phyloP scores from a whole-genome alignment of 306 rosid species.

The Lathyrus tuberosus region DNA sequence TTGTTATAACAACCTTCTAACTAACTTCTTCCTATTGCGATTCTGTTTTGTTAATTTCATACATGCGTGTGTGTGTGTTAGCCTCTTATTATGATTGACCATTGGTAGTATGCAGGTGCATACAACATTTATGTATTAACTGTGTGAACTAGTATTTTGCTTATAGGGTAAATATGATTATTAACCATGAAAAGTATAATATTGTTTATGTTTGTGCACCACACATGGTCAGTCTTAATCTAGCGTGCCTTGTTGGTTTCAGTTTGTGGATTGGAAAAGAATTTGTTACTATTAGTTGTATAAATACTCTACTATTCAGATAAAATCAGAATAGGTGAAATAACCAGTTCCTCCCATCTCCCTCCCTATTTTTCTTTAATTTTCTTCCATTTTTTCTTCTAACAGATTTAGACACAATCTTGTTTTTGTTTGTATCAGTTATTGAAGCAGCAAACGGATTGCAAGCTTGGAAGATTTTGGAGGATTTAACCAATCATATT shows the following conservation, averaged over 20 bases:
- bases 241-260: background rate
- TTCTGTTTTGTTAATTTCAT: too few species aligned
- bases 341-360: background rate
- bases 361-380: background rate
- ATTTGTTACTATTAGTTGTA: background rate
- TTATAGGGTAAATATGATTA: too few species aligned
- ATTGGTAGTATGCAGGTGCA: too few species aligned
- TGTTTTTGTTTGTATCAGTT: conserved; percentile 49
- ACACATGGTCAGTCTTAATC: background rate
- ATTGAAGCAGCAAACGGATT: conserved; percentile 77
- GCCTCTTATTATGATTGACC: too few species aligned
- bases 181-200: too few species aligned
- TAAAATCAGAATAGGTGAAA: background rate
- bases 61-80: too few species aligned
- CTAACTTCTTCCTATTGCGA: too few species aligned
- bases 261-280: background rate
- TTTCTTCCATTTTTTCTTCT: background rate
- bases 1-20: too few species aligned
- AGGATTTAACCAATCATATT: conserved; percentile 75
- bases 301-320: background rate
- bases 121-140: too few species aligned
- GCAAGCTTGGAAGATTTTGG: conserved; percentile 93
- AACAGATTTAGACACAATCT: conserved; percentile 1
- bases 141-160: too few species aligned
- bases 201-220: too few species aligned